Base-by-base conservation (phyloP, 495 filamentous ascomycete species). In the Sordaria brevicollis region DNA sequence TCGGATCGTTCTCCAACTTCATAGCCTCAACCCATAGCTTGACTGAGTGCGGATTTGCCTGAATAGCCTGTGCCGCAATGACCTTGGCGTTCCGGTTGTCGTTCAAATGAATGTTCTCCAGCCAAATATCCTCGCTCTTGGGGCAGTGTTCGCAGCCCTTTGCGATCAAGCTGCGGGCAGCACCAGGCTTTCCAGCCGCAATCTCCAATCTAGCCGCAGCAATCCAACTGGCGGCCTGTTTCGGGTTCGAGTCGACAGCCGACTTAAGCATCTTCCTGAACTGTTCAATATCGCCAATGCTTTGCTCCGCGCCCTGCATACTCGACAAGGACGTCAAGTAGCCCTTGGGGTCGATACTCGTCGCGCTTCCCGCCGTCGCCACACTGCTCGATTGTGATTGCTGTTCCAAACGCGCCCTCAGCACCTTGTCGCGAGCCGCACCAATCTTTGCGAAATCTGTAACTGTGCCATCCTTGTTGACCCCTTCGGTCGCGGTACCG, bases 381-480 rank as follows among this genome's bases (percentile, higher is more conserved):
- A 87, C 86, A 11, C 88, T 88, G 43, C 82, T 83, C 34, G 84
- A 90, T 67, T 89, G 83, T 10, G 92, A 93, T 41, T 93, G 93
- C 78, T 96, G 92, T 74, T 98, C 95, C 9, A 99, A 86, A 67
- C 91, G 87, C 11, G 97, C 95, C 74, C 95, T 88, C 21, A 99
- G 86, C 5, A 97, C 94, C 77, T 94, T 96, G 80, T 97, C 92
- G 81, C 94, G 88, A 43, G 95, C 95, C 37, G 93, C 92, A 76
- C 96, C 95, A 71, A 99, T 97, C 76, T 97, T 90, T n/a, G 93
- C 93, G 76, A 99, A 99, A 76, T 99, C 96, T 17, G 94, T 98
- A 86, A 96, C 93, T 3, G 92, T 94, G 3, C 94, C 94, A 75
- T 97, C 92, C 57, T 76, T 76, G 19, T 79, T 81, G 49, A 57